phyloP scores from a whole-genome alignment of 306 rosid species.

The Echinosophora koreensis region DNA sequence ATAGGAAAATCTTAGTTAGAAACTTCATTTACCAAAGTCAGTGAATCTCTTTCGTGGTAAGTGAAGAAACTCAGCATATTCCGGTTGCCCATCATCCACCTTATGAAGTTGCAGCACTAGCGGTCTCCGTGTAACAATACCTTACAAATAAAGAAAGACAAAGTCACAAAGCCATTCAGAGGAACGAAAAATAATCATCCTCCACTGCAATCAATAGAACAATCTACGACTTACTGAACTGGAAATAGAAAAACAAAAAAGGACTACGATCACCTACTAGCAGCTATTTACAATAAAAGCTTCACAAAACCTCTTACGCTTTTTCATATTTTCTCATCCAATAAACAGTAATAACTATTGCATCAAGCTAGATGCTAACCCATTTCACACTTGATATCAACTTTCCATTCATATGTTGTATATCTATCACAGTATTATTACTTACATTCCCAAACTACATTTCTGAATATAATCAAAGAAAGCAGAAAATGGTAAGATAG shows the following conservation, averaged over 20 bases:
- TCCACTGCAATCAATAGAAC: constrained; percentile 7
- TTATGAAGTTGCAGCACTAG: constrained; percentile 96
- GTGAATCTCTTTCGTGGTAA: constrained; percentile 76
- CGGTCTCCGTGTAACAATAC: constrained; percentile 97
- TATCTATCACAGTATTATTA: neutral
- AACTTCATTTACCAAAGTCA: constrained; percentile 76
- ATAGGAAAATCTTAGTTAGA: constrained; percentile 12
- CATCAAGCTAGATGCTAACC: constrained; percentile 21
- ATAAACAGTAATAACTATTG: neutral
- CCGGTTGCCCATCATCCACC: constrained; percentile 71
- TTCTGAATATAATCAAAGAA: constrained; percentile 27
- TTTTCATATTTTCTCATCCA: neutral
- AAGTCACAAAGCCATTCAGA: constrained; percentile 26
- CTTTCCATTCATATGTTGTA: constrained; percentile 8
- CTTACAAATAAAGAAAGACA: constrained; percentile 50
- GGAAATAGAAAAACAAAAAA: neutral
- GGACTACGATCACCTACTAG: neutral
- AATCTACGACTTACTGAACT: neutral
- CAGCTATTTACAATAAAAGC: constrained; percentile 14
- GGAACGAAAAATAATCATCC: constrained; percentile 35
- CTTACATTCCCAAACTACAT: constrained; percentile 10
- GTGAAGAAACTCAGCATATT: constrained; percentile 98
- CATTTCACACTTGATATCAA: constrained; percentile 7
- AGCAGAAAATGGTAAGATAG: neutral
- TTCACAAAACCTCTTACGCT: neutral